These are phyloP conservation scores for Powellomyces hirtus DNA, from an alignment of 192 early-diverging fungal genomes.

Conservation along the genomic window DNA sequence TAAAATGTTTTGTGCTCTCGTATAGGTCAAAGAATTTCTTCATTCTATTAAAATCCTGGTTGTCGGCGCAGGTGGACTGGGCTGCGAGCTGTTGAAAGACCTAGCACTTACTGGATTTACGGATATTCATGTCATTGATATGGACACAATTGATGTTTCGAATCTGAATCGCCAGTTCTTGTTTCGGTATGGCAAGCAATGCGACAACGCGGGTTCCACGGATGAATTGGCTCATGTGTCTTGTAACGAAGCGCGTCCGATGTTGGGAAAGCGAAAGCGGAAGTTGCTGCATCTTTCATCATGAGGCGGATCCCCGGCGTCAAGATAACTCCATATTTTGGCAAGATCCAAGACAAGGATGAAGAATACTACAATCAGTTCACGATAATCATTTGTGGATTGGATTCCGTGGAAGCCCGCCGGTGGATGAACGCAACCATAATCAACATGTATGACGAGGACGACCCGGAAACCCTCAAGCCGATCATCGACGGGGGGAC, in stretches of 20 bases:
- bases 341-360: conserved; percentile 95
- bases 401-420: conserved; percentile 93
- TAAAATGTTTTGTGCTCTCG: background rate
- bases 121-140: conserved; percentile 87
- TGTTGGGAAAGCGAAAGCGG: conserved; percentile 87
- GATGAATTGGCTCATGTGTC: background rate
- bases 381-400: conserved; percentile 84
- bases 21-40: conserved; percentile 42
- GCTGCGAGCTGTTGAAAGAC: conserved; percentile 97
- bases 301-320: conserved; percentile 77
- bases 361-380: conserved; percentile 90
- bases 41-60: conserved; percentile 50
- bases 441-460: conserved; percentile 69
- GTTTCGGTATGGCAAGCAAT: conserved; percentile 66
- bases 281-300: conserved; percentile 74
- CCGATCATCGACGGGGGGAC: conserved; percentile 95
- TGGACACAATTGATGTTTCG: conserved; percentile 98
- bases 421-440: conserved; percentile 97
- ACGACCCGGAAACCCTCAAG: conserved; percentile 72
- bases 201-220: no score
- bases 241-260: conserved; percentile 54
- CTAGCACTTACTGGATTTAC: conserved; percentile 86
- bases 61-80: conserved; percentile 82
- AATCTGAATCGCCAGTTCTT: conserved; percentile 99
- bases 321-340: conserved; percentile 74